phyloP scores from a whole-genome alignment of 2,329 filamentous ascomycete genomes.

The Aspergillus fructus region DNA sequence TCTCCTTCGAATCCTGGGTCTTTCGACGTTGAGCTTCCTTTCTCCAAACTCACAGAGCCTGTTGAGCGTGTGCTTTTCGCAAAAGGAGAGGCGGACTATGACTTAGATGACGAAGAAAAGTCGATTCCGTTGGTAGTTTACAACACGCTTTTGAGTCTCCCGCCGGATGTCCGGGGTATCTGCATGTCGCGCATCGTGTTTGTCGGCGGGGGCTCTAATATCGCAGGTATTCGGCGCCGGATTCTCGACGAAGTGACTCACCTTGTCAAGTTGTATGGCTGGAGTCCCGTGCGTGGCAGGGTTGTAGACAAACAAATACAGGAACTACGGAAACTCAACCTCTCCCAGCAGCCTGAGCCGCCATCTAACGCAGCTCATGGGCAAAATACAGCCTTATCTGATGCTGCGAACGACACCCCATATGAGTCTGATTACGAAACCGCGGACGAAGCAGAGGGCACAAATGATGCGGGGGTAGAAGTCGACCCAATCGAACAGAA shows the following conservation, averaged over 20 bases:
- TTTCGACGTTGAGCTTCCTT: constrained; percentile 60
- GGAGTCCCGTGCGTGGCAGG: constrained; percentile 73
- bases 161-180: constrained; percentile 75
- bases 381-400: background rate
- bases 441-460: background rate
- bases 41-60: constrained; percentile 69
- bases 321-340: constrained; percentile 42
- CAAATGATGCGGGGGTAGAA: constrained; percentile 22
- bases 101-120: constrained; percentile 83
- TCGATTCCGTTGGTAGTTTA: constrained; percentile 77
- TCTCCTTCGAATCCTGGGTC: constrained; percentile 42
- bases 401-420: constrained; percentile 16
- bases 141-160: constrained; percentile 69
- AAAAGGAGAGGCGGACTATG: constrained; percentile 49
- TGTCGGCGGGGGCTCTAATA: constrained; percentile 73
- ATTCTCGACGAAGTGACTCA: constrained; percentile 71
- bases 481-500: constrained; percentile 51
- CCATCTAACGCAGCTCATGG: background rate
- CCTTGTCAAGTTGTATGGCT: constrained; percentile 68
- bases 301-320: constrained; percentile 53
- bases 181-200: constrained; percentile 91
- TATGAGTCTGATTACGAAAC: constrained; percentile 8
- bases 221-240: constrained; percentile 76
- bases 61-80: constrained; percentile 75
- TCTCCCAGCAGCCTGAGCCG: constrained; percentile 25